Evolutionary conservation across 164 flowering plant genomes (phyloP), one percentile per base, ranked within the genome.

Genomic region (Macadamia tetraphylla): DNA sequence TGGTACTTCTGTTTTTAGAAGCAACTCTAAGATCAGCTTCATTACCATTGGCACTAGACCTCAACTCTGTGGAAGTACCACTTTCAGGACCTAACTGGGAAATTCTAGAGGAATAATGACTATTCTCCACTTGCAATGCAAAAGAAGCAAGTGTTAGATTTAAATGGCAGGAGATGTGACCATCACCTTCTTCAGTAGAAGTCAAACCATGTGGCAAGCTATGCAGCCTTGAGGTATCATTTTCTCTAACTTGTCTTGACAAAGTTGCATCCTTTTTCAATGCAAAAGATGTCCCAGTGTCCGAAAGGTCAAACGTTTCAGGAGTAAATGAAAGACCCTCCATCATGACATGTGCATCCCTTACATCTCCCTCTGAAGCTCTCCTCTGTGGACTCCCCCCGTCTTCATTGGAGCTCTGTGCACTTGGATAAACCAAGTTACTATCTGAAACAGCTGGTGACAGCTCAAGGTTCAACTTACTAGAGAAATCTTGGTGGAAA

Each of bases 101-200:
- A 57, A 67, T 43, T 71, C 63, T 76, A 55, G 70, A 67, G 8
- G 80, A 48, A 58, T 59, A 49, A 58, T 74, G 67, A 69, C 70
- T 73, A 49, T 56, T 74, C 42, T 80, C 71, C 59, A 71, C 70
- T 70, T 76, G 87, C 71, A 85, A 64, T n/a, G 89, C 64, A 58
- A 88, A 84, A 71, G 98, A 90, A 67, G 97, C 90, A 31, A 92
- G 81, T 60, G 88, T 82, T 49, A 94, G 82, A 76, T 90, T 88
- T 65, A 94, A 75, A 13, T 86, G 97, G 81, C 95, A 92, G 40
- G 88, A 82, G 12, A 85, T 55, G 73, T 73, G 81, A 18, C 78
- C 79, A 62, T 92, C 98, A 63, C 78, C 67, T 30, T 88, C 93
- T 69, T 90, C 90, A 59, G 51, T 60, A 29, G 82, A 71, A 68